These are phyloP conservation scores for Leishmania lainsoni DNA, from an alignment of 208 protist species.

Conservation along the genomic window DNA sequence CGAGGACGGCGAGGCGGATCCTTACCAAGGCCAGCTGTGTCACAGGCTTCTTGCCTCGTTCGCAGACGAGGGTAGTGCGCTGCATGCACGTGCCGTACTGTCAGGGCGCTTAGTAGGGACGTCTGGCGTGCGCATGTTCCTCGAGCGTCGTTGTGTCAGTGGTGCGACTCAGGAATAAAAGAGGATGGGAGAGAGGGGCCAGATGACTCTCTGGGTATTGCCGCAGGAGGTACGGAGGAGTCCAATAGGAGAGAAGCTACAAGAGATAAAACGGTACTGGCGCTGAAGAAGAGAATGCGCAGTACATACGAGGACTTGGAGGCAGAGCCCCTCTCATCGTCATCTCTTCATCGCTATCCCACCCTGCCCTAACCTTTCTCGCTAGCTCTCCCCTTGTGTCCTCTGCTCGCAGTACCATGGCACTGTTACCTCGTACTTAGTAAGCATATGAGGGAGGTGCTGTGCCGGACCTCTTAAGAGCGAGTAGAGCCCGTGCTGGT, in stretches of 20 bases:
- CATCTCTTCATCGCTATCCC: neutral
- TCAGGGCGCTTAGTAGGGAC: conserved; percentile 77
- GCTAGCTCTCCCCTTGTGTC: neutral
- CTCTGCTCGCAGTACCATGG: neutral
- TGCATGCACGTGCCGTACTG: conserved; percentile 80
- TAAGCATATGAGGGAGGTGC: neutral
- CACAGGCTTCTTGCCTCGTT: conserved; percentile 62
- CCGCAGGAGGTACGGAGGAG: too few species aligned
- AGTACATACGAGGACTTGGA: neutral
- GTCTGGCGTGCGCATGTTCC: conserved; percentile 81
- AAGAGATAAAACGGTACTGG: neutral
- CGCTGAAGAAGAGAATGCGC: neutral
- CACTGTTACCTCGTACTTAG: neutral
- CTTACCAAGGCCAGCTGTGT: conserved; percentile 7
- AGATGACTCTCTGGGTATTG: neutral
- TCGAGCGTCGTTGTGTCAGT: conserved; percentile 48
- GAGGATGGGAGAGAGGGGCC: neutral
- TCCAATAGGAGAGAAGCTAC: neutral
- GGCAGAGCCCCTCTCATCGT: neutral
- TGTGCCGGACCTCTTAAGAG: neutral
- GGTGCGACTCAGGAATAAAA: neutral
- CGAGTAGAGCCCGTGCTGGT: neutral
- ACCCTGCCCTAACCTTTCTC: neutral
- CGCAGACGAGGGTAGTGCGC: conserved; percentile 79
- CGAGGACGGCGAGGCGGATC: conserved; percentile 11